Evolutionary conservation across 2,329 filamentous ascomycete species (phyloP).

Genomic region (Sporothrix inflata): DNA sequence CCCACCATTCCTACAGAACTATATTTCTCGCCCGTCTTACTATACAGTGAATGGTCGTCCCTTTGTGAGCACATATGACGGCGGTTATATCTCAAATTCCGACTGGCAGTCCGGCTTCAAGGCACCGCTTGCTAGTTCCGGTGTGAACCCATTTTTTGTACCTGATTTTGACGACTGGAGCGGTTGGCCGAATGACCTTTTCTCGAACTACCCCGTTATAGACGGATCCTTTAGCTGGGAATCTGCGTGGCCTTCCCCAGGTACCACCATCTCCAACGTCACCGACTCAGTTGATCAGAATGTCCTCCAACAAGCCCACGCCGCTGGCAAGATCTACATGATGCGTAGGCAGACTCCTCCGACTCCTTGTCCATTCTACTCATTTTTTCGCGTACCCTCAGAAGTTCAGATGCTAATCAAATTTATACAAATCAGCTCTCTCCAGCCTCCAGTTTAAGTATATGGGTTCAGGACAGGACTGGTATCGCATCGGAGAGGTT

Average conservation of each 20-base stretch:
- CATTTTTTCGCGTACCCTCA: not conserved
- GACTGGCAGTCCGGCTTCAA: constrained; percentile 10
- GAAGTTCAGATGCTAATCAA: not conserved
- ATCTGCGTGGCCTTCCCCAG: constrained; percentile 4
- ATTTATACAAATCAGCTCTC: not conserved
- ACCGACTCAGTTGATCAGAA: constrained; percentile 1
- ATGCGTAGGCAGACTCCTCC: not conserved
- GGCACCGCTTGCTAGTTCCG: not conserved
- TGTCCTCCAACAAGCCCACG: constrained; percentile 1
- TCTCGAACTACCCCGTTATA: constrained; percentile 6
- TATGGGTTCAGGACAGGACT: not conserved
- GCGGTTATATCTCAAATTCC: constrained; percentile 5
- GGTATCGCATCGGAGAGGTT: not conserved
- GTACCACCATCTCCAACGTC: constrained; percentile 11
- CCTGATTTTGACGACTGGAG: not conserved
- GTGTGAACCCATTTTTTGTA: not conserved
- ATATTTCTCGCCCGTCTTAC: constrained; percentile 7
- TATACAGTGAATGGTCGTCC: constrained; percentile 4
- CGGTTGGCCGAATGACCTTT: not conserved
- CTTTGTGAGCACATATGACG: constrained; percentile 8
- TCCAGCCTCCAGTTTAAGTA: not conserved
- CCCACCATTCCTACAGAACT: not conserved
- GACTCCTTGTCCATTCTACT: not conserved
- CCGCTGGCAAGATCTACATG: constrained; percentile 8
- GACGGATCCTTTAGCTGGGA: constrained; percentile 1